phyloP scores from a whole-genome alignment of 768 basidiomycete species.

The Coprinopsis marcescibilis region DNA sequence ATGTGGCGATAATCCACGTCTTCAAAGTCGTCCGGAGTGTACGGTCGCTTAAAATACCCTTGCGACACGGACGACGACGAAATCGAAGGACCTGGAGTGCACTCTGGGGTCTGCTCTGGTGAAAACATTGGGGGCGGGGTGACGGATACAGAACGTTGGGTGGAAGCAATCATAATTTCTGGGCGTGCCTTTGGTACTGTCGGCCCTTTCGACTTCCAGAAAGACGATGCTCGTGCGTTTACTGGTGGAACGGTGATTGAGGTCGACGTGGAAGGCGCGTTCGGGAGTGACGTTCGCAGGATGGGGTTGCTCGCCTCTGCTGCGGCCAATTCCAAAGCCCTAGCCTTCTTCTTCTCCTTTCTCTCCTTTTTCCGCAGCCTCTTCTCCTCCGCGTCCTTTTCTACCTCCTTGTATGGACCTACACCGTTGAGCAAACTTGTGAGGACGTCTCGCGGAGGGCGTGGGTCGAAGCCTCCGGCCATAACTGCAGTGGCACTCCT shows the following conservation, averaged over 20 bases:
- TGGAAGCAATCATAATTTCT: conserved; percentile 63
- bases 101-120: conserved; percentile 50
- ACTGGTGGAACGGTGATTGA: neutral
- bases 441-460: conserved; percentile 65
- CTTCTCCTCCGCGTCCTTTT: conserved; percentile 53
- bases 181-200: conserved; percentile 44
- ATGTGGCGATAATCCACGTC: conserved; percentile 22
- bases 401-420: conserved; percentile 55
- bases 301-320: conserved; percentile 1
- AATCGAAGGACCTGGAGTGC: conserved; percentile 71
- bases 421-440: conserved; percentile 78
- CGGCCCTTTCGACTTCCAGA: conserved; percentile 39
- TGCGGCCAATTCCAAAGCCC: conserved; percentile 3
- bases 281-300: neutral
- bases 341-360: conserved; percentile 42
- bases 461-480: conserved; percentile 67
- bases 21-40: conserved; percentile 64
- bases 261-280: neutral
- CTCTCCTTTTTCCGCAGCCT: conserved; percentile 49
- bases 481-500: conserved; percentile 74
- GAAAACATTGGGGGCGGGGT: conserved; percentile 62
- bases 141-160: conserved; percentile 67
- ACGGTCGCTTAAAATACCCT: conserved; percentile 76
- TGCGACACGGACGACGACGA: conserved; percentile 70
- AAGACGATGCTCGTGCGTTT: conserved; percentile 29